Percentiles rank a stretch among this genome's conserved stretches.
These are phyloP conservation scores for Rhodotorula sp. DNA, from an alignment of 1,284 basidiomycete species.

Conservation along the genomic window DNA sequence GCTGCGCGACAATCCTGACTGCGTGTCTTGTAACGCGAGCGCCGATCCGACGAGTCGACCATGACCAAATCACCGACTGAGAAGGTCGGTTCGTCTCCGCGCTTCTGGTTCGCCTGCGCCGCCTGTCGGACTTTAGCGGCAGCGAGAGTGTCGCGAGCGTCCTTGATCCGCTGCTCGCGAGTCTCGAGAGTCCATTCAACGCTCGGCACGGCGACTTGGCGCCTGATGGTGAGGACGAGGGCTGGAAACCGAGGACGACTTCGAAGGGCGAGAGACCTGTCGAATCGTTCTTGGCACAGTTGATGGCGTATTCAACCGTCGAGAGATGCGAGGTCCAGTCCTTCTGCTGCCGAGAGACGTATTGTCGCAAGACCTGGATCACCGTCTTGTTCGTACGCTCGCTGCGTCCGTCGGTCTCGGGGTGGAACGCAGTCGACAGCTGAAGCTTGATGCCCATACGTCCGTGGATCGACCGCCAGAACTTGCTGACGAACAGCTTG, in stretches of 20 bases:
- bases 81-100: background rate
- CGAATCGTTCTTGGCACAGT: conserved; percentile 28
- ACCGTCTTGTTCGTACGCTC: conserved; percentile 36
- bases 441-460: conserved; percentile 28
- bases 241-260: conserved; percentile 5
- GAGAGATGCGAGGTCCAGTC: conserved; percentile 28
- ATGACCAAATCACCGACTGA: background rate
- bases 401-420: conserved; percentile 48
- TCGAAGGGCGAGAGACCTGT: conserved; percentile 30
- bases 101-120: background rate
- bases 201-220: fast-evolving
- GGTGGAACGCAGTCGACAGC: conserved; percentile 55
- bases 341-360: conserved; percentile 20
- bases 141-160: background rate
- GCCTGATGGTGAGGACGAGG: background rate
- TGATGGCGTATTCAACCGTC: conserved; percentile 29
- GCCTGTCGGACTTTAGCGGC: background rate
- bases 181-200: background rate
- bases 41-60: background rate
- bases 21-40: background rate
- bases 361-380: conserved; percentile 9
- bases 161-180: background rate
- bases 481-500: conserved; percentile 41
- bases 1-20: background rate
- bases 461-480: conserved; percentile 43